Evolutionary conservation across 2,329 filamentous ascomycete genomes (phyloP).

Genomic region (Calonectria multiphialidica): DNA sequence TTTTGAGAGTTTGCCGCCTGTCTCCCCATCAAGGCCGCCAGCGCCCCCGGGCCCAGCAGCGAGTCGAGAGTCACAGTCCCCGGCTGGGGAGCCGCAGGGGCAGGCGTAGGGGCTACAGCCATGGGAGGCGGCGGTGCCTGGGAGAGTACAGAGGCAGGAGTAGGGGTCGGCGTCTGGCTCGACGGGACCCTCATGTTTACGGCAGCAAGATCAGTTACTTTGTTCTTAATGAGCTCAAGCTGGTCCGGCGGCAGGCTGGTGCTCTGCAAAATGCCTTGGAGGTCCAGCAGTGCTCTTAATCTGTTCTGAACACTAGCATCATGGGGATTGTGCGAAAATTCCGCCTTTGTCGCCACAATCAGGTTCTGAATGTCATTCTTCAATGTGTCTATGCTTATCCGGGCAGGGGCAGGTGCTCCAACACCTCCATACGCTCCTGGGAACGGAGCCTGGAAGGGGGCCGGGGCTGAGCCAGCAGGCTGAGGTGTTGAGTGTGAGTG

Average conservation of each 20-base stretch:
- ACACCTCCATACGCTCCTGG: slow-evolving; percentile 52
- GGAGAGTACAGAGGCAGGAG: slow-evolving; percentile 48
- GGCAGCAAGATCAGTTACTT: slow-evolving; percentile 81
- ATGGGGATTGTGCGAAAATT: slow-evolving; percentile 81
- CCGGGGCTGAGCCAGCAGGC: slow-evolving; percentile 48
- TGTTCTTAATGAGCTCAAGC: slow-evolving; percentile 85
- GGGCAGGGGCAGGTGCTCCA: slow-evolving; percentile 51
- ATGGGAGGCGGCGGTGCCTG: slow-evolving; percentile 49
- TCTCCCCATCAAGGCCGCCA: slow-evolving; percentile 70
- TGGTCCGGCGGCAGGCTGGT: slow-evolving; percentile 85
- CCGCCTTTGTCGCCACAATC: slow-evolving; percentile 78
- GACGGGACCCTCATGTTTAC: slow-evolving; percentile 68
- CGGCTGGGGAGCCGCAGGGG: slow-evolving; percentile 47
- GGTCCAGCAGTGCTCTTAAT: slow-evolving; percentile 85
- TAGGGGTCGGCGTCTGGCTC: slow-evolving; percentile 56
- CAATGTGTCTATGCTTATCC: slow-evolving; percentile 78
- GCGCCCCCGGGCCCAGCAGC: slow-evolving; percentile 69
- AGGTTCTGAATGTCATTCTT: slow-evolving; percentile 86
- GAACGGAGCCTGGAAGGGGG: slow-evolving; percentile 57
- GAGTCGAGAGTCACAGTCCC: slow-evolving; percentile 66
- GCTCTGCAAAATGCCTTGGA: slow-evolving; percentile 80
- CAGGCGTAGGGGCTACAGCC: slow-evolving; percentile 48
- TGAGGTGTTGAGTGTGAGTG: slow-evolving; percentile 55
- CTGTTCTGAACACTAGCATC: slow-evolving; percentile 82
- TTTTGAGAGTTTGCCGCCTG: slow-evolving; percentile 63